A percentile compares a stretch with the other conserved stretches of the same genome.
These are phyloP conservation scores for Lophiotrema nucula DNA, from an alignment of 495 filamentous ascomycete species.

Conservation along the genomic window DNA sequence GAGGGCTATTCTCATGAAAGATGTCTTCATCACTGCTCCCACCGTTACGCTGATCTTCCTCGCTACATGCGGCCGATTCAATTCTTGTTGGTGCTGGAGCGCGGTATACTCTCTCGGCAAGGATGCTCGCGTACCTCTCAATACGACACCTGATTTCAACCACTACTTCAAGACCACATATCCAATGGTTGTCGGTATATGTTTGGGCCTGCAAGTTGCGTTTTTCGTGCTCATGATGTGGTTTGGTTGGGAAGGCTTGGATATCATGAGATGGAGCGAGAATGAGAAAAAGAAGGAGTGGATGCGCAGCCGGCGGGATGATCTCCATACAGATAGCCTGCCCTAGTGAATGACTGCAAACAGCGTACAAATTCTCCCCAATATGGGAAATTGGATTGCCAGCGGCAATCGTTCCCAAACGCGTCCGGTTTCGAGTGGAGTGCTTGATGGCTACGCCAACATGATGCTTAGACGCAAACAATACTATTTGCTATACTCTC, in stretches of 20 bases:
- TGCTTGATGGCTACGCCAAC: too few species aligned
- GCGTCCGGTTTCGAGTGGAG: too few species aligned
- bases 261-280: conserved; percentile 27
- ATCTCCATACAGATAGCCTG: too few species aligned
- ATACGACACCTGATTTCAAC: conserved; percentile 1
- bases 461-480: too few species aligned
- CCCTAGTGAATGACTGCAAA: too few species aligned
- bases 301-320: too few species aligned
- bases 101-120: conserved; percentile 15
- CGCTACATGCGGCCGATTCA: conserved; percentile 33
- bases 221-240: conserved; percentile 12
- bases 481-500: too few species aligned
- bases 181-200: conserved; percentile 19
- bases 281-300: conserved; percentile 14
- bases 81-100: conserved; percentile 38
- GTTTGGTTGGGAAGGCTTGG: conserved; percentile 17
- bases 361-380: too few species aligned
- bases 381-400: too few species aligned
- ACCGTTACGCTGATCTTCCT: conserved; percentile 32
- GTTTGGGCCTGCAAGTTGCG: conserved; percentile 15
- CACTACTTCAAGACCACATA: conserved; percentile 10
- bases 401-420: too few species aligned
- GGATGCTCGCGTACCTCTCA: conserved; percentile 17
- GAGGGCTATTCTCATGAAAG: conserved; percentile 29
- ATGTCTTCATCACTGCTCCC: conserved; percentile 27